These are phyloP conservation scores for Podospora australis DNA, from an alignment of 495 filamentous ascomycete species.

Conservation along the genomic window DNA sequence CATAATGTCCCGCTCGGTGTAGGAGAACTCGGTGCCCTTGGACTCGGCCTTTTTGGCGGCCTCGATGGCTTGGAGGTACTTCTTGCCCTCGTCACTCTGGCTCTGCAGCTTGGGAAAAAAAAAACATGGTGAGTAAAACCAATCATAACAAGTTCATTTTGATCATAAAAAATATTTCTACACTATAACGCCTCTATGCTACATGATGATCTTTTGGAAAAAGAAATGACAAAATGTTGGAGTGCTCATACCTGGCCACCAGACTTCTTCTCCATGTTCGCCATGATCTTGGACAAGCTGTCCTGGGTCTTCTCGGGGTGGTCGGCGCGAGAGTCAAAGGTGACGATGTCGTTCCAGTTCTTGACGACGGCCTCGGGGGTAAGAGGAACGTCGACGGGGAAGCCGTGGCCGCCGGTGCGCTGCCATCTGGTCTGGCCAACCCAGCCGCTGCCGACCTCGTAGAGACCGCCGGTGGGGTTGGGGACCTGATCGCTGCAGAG, in stretches of 20 bases:
- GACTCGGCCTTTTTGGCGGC: conserved; percentile 65
- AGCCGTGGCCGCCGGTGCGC: conserved; percentile 80
- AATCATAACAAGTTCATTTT: no score
- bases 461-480: conserved; percentile 81
- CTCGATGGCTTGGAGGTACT: conserved; percentile 64
- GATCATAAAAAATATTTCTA: conserved; percentile 6
- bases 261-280: conserved; percentile 75
- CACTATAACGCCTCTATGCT: conserved; percentile 25
- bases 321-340: conserved; percentile 88
- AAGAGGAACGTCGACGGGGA: conserved; percentile 82
- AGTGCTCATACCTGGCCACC: conserved; percentile 43
- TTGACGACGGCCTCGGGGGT: conserved; percentile 80
- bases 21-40: conserved; percentile 72
- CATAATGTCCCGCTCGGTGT: conserved; percentile 79
- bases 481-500: conserved; percentile 86
- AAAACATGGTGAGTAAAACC: no score
- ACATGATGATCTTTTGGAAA: conserved; percentile 14
- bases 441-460: conserved; percentile 96
- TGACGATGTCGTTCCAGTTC: conserved; percentile 70
- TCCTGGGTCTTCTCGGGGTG: conserved; percentile 74
- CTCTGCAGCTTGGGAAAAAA: conserved; percentile 23
- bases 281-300: conserved; percentile 81
- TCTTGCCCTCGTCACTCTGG: conserved; percentile 30
- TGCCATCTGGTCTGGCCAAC: conserved; percentile 90
- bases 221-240: conserved; percentile 15